Evolutionary conservation across 139 green algal species (phyloP), one percentile per base, ranked within the genome.

Genomic region (Chlamydomonas sp.): DNA sequence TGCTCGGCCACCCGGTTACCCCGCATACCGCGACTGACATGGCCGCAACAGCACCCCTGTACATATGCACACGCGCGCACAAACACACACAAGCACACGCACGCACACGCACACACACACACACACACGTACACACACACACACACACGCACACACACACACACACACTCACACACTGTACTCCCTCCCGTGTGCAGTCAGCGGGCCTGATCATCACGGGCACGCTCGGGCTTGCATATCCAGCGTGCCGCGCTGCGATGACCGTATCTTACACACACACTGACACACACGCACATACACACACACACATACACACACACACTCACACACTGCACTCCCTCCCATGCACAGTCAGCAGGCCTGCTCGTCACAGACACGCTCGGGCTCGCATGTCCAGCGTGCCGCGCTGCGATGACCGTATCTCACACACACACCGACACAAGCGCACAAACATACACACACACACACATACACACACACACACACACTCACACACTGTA

Each of bases 201-300:
- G 77, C 85, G 4, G 58, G 78, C 20, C 73, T 89, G 22, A 48
- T 95, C 35, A 86, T 96, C 35, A 92, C 82, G 1, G 91, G 91
- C 48, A 95, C 90, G 2, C 76, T 96, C 35, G 91, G 87, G 0
- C 76, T 95, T 60, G 88, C 88, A 3, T 88, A 86, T 65, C 79
- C 85, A 0, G 64, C 48, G 6, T 92, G 87, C 2, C 72, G 70
- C 0, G 71, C 59, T 1, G 79, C 87, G 1, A 88, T 96, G 70
- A 48, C 16, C 43, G 16, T 54, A 54, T 54, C 20, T 54, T 54
- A 20, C 43, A 13, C 20, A 54, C 43, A 13, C 43, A 13, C 20
- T 13, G 43, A 54, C 43, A 26, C 16, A 26, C 13, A 54, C 13
- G 29, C n/a, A 63, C 54, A 63, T 29, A 63, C 54, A 63, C 20